A percentile compares a stretch with the other conserved stretches of the same genome.
Conservation (phyloP, 2,329 filamentous ascomycete genomes). For the Bertia moriformis region DNA sequence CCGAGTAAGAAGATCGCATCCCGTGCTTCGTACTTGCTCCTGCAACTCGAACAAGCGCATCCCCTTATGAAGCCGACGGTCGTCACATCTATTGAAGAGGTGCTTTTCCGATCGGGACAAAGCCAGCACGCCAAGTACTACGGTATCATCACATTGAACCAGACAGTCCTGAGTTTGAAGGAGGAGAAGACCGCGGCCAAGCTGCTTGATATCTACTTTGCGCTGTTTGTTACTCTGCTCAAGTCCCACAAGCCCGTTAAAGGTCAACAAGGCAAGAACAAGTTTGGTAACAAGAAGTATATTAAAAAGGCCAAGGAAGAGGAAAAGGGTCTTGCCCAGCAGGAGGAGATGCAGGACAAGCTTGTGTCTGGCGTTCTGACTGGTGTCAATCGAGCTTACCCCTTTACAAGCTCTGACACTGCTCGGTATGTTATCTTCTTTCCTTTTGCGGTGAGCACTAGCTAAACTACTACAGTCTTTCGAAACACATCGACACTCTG, state of each 20-base stretch:
- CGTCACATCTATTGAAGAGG: conserved; percentile 70
- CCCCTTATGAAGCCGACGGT: conserved; percentile 88
- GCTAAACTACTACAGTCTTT: conserved; percentile 4
- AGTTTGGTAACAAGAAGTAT: conserved; percentile 8
- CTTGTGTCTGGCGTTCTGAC: conserved; percentile 81
- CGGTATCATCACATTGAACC: conserved; percentile 89
- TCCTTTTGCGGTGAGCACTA: conserved; percentile 1
- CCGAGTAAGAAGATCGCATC: conserved; percentile 92
- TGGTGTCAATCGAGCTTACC: conserved; percentile 89
- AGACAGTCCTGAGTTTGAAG: conserved; percentile 77
- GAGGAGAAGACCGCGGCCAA: conserved; percentile 70
- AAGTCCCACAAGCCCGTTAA: conserved; percentile 27
- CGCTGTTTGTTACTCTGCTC: conserved; percentile 68
- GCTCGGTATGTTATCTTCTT: conserved; percentile 37
- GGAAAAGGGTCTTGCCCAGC: conserved; percentile 21
- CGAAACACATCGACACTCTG: conserved; percentile 68
- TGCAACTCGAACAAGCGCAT: conserved; percentile 78
- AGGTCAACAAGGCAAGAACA: conserved; percentile 12
- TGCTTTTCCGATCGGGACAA: conserved; percentile 77
- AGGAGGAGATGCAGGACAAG: conserved; percentile 67
- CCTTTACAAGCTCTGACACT: conserved; percentile 73
- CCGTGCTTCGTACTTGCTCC: conserved; percentile 77
- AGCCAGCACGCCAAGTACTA: conserved; percentile 85
- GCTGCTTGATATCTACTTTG: conserved; percentile 82
- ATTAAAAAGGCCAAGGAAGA: conserved; percentile 10